Evolutionary conservation across 495 filamentous ascomycete species (phyloP), one percentile per base, ranked within the genome.

Genomic region (Penicillium daleae): DNA sequence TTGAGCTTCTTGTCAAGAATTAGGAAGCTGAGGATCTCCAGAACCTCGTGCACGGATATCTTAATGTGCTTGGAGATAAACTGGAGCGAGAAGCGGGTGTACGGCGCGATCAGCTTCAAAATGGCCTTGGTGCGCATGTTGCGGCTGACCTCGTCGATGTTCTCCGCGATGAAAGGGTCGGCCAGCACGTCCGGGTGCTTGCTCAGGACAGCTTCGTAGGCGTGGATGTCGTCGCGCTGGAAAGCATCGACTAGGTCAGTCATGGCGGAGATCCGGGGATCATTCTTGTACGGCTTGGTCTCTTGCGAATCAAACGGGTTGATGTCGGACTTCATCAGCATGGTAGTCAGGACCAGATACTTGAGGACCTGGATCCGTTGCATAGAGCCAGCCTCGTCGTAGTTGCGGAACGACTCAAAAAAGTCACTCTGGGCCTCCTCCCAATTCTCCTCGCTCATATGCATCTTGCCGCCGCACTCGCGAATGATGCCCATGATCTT

Each of bases 401-500:
- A 99, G 78, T 98, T 98, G 27, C 93, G 90, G 80, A 99, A 99
- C 4, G 95, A 94, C 75, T 99, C 96, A 74, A 97, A 97, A 77
- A 99, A 99, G 75, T 97, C 96, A 65, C 87, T 93, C 71, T 97
- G 94, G 5, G 95, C 95, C 60, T 92, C 91, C 75, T 96, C 91
- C 95, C 95, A 99, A 75, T 97, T 97, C 78, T 98, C 95, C 81
- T 99, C 95, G 70, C 92, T 96, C 96, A 99, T 97, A 76, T 99
- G 93, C 95, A 99, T 99, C 81, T 99, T 99, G 62, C 95, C 95
- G 66, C 95, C 96, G 74, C 95, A 98, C 76, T 99, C 95, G 54
- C 96, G 90, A 71, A 99, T 98, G 72, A 98, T 92, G 33, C 95
- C 95, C 92, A 98, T 97, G 70, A 99, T 96, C 79, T 96, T 97